Conservation (phyloP, 768 basidiomycete species). For the Clitopilus passeckerianus region DNA sequence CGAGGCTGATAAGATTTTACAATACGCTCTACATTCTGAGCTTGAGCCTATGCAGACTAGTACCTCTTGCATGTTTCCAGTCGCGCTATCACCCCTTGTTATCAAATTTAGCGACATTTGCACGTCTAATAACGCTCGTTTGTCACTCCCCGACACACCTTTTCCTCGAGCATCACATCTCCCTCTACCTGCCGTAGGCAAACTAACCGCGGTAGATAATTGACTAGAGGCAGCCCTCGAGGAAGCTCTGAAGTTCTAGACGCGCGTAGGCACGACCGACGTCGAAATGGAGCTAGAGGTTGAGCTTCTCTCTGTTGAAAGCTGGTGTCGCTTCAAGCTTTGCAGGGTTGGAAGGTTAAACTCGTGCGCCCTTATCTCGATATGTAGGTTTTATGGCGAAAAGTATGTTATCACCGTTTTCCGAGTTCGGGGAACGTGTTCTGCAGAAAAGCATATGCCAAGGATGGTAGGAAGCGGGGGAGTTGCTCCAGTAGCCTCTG, state of each 20-base stretch:
- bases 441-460: neutral
- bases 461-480: no score
- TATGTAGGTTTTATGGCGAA: neutral
- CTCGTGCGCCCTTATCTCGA: neutral
- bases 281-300: neutral
- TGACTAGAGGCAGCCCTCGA: neutral
- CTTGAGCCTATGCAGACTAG: neutral
- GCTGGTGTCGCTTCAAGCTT: neutral
- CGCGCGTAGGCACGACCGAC: neutral
- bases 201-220: neutral
- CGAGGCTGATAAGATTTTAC: neutral
- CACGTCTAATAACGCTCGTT: neutral
- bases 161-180: neutral
- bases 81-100: neutral
- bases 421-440: neutral
- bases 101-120: neutral
- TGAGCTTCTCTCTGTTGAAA: neutral
- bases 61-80: neutral
- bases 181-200: neutral
- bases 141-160: neutral
- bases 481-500: neutral
- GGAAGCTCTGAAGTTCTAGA: neutral
- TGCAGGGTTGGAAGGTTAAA: neutral
- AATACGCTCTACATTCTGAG: neutral
- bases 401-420: neutral